A percentile compares a stretch with the other conserved stretches of the same genome.
Evolutionary conservation across 1,284 basidiomycete species (phyloP).

Genomic region (Termitomyces sp.): DNA sequence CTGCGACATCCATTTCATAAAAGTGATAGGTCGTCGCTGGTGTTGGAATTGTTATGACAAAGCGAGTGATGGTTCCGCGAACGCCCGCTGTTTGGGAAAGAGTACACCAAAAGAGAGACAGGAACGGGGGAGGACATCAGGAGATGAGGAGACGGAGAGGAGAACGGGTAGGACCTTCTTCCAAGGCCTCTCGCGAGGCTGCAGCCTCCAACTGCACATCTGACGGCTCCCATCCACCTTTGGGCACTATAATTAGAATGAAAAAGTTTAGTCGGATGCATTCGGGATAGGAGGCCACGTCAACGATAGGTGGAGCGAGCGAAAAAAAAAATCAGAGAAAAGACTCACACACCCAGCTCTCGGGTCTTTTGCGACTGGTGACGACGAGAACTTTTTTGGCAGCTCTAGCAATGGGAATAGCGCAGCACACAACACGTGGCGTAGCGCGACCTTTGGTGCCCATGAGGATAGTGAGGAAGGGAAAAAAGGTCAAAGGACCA

Average conservation of each 20-base stretch:
- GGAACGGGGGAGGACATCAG: constrained; percentile 44
- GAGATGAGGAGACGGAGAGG: constrained; percentile 67
- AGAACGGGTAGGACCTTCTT: constrained; percentile 87
- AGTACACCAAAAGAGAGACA: constrained; percentile 24
- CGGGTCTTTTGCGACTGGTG: constrained; percentile 74
- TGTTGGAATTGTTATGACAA: constrained; percentile 56
- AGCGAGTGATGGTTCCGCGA: constrained; percentile 23
- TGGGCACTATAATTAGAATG: constrained; percentile 54
- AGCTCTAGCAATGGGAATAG: constrained; percentile 70
- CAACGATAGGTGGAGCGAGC: constrained; percentile 11
- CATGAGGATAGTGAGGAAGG: constrained; percentile 37
- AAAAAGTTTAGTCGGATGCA: constrained; percentile 13
- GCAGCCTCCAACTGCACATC: constrained; percentile 77
- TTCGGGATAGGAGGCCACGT: constrained; percentile 13
- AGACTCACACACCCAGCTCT: constrained; percentile 80
- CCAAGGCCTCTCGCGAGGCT: constrained; percentile 81
- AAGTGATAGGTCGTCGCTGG: constrained; percentile 79
- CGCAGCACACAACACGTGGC: constrained; percentile 81
- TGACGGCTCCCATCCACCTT: constrained; percentile 79
- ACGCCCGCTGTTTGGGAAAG: constrained; percentile 21
- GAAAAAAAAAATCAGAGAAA: background rate
- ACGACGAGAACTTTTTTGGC: constrained; percentile 73
- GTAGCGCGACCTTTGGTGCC: constrained; percentile 71
- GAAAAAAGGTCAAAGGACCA: background rate
- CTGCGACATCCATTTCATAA: constrained; percentile 75